Percentiles rank a stretch among this genome's conserved stretches.
These are phyloP conservation scores for Thalia dealbata DNA, from an alignment of 176 grass and related monocot species.

Conservation along the genomic window DNA sequence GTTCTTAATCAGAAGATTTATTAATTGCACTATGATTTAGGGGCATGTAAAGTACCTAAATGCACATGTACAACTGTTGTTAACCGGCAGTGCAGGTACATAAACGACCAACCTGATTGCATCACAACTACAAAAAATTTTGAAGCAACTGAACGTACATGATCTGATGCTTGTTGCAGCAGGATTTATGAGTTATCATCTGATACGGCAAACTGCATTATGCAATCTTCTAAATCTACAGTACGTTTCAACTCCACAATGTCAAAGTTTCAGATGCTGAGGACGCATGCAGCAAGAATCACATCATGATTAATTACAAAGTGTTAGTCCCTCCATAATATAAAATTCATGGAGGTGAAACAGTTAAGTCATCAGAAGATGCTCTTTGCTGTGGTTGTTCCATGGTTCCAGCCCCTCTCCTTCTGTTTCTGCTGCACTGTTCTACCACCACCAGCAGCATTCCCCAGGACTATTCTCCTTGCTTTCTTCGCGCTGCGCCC, in stretches of 20 bases:
- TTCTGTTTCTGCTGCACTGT: constrained; percentile 17
- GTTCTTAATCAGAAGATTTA: no score
- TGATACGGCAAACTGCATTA: no score
- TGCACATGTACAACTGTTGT: no score
- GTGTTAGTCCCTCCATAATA: not conserved
- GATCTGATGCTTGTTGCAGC: no score
- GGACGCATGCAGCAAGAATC: constrained; percentile 4
- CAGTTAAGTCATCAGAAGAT: not conserved
- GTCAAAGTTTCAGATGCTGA: constrained; percentile 8
- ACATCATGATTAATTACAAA: not conserved
- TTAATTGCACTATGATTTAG: no score
- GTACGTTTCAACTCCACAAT: not conserved
- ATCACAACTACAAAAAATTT: no score
- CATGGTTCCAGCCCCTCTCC: constrained; percentile 66
- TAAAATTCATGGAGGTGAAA: not conserved
- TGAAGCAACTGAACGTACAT: no score
- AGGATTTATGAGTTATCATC: not conserved
- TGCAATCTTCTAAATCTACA: no score
- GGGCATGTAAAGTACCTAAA: no score
- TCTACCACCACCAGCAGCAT: not conserved
- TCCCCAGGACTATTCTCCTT: constrained; percentile 24
- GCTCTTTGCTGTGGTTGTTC: constrained; percentile 24
- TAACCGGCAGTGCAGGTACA: no score
- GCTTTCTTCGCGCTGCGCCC: constrained; percentile 25
- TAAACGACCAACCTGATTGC: no score